These are phyloP conservation scores for Leucocoprinus sp. DNA, from an alignment of 768 basidiomycete genomes.

Conservation along the genomic window DNA sequence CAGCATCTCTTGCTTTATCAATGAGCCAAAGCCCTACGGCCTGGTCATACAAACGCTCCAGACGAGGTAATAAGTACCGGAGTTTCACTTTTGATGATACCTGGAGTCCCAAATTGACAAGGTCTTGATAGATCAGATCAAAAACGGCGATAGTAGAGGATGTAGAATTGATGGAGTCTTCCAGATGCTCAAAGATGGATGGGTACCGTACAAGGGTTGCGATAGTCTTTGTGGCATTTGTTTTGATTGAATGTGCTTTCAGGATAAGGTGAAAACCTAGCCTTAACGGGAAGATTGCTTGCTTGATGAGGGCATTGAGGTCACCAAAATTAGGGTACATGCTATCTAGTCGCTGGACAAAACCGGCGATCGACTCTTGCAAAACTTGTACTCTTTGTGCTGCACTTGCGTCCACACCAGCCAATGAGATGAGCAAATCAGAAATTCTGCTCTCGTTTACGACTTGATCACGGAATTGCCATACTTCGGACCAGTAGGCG, in stretches of 20 bases:
- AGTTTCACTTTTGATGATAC: constrained; percentile 31
- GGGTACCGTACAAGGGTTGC: constrained; percentile 47
- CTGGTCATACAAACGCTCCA: constrained; percentile 59
- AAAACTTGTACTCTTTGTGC: constrained; percentile 55
- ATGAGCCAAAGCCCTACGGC: constrained; percentile 76
- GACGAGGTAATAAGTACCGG: constrained; percentile 19
- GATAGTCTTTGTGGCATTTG: constrained; percentile 17
- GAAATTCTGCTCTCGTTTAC: constrained; percentile 19
- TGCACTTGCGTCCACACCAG: constrained; percentile 16
- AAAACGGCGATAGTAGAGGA: constrained; percentile 27
- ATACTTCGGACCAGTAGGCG: constrained; percentile 68
- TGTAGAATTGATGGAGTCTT: constrained; percentile 6
- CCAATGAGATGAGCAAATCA: constrained; percentile 24
- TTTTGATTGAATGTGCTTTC: constrained; percentile 12
- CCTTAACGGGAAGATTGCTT: constrained; percentile 57
- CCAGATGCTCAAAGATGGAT: constrained; percentile 21
- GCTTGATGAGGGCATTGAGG: constrained; percentile 55
- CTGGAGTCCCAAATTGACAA: constrained; percentile 42
- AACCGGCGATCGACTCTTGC: constrained; percentile 74
- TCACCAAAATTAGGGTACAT: constrained; percentile 69
- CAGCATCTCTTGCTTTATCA: constrained; percentile 62
- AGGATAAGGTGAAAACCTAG: constrained; percentile 55
- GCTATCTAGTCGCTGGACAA: constrained; percentile 60
- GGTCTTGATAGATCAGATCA: constrained; percentile 34
- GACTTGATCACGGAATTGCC: constrained; percentile 62